These are phyloP conservation scores for Arthrobotrys musiformis DNA, from an alignment of 2,329 filamentous ascomycete species.

Conservation along the genomic window DNA sequence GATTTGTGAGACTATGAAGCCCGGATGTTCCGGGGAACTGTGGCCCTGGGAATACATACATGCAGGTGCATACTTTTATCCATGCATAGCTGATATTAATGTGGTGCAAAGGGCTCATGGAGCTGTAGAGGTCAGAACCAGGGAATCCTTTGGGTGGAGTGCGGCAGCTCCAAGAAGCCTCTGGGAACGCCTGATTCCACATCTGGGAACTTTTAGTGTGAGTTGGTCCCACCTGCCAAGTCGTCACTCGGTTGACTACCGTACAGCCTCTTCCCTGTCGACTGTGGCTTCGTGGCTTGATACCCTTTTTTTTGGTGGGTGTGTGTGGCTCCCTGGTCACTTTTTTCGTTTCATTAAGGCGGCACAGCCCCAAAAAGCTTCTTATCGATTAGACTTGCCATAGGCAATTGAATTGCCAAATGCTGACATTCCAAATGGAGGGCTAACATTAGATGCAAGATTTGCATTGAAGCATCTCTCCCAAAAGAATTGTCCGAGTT, in stretches of 20 bases:
- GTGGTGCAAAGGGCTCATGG: constrained; percentile 21
- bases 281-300: constrained; percentile 37
- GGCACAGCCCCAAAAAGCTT: constrained; percentile 34
- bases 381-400: constrained; percentile 49
- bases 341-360: neutral
- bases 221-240: constrained; percentile 1
- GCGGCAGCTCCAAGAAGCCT: constrained; percentile 34
- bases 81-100: constrained; percentile 49
- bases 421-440: constrained; percentile 15
- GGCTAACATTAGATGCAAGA: constrained; percentile 22
- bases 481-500: constrained; percentile 21
- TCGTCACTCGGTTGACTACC: constrained; percentile 26
- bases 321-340: constrained; percentile 13
- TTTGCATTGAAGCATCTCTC: constrained; percentile 4
- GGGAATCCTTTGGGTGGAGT: constrained; percentile 51
- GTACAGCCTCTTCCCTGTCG: constrained; percentile 36
- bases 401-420: neutral
- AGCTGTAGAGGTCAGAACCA: neutral
- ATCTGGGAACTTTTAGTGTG: neutral
- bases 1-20: neutral
- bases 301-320: neutral
- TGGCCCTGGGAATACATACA: constrained; percentile 11
- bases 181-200: constrained; percentile 40
- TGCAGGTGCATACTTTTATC: constrained; percentile 19
- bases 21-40: constrained; percentile 36